Evolutionary conservation across 2,329 filamentous ascomycete species (phyloP).

Genomic region (Sclerotinia glacialis): DNA sequence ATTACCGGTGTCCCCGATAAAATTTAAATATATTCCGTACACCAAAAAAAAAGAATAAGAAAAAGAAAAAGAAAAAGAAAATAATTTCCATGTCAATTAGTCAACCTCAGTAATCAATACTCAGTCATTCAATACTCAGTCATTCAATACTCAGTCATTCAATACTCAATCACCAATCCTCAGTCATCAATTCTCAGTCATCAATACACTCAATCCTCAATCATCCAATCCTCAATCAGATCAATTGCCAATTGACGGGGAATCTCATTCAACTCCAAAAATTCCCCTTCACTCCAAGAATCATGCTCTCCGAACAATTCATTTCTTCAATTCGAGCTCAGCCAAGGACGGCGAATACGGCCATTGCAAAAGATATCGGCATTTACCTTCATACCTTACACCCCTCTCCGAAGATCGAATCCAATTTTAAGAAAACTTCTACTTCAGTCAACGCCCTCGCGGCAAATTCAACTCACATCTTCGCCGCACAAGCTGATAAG

Average conservation of each 20-base stretch:
- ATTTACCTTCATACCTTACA: constrained; percentile 83
- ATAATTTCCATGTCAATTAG: background rate
- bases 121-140: no score
- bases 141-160: no score
- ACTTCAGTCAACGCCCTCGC: constrained; percentile 76
- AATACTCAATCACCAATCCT: no score
- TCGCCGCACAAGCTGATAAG: constrained; percentile 87
- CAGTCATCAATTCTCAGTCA: no score
- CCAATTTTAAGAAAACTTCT: constrained; percentile 88
- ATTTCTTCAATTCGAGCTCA: constrained; percentile 57
- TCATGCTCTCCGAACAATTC: constrained; percentile 61
- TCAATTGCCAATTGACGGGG: background rate
- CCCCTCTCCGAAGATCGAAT: constrained; percentile 70
- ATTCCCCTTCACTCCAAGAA: no score
- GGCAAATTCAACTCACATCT: constrained; percentile 77
- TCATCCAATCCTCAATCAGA: no score
- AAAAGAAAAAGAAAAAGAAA: background rate
- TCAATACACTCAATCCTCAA: background rate
- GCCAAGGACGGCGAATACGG: constrained; percentile 59
- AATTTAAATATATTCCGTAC: no score
- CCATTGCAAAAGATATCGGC: constrained; percentile 73
- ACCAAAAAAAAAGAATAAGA: background rate
- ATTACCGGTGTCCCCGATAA: constrained; percentile 9
- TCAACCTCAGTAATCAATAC: background rate
- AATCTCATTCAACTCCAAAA: background rate